phyloP scores from a whole-genome alignment of 345 rosid species.

The Boechera divaricarpa region DNA sequence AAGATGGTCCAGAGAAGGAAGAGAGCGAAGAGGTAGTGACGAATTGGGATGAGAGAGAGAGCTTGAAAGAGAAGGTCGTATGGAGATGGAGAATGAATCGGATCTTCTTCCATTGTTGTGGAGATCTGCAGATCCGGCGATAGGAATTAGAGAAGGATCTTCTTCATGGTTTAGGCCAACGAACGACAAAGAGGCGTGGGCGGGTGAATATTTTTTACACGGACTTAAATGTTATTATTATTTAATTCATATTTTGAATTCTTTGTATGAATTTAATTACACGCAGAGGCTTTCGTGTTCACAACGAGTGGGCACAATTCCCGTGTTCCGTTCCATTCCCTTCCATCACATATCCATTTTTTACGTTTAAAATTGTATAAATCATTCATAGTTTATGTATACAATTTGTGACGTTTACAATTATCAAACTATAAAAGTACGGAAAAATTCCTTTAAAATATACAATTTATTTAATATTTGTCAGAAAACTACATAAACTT shows the following conservation, averaged over 20 bases:
- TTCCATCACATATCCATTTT: too few relatives aligned
- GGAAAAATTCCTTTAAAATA: too few relatives aligned
- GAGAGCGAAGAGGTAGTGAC: conserved; percentile 55
- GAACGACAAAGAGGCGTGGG: neutral
- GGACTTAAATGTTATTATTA: neutral
- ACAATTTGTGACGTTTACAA: too few relatives aligned
- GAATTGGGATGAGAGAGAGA: conserved; percentile 57
- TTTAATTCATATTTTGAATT: neutral
- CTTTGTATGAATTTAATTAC: neutral
- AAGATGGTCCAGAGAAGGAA: conserved; percentile 35
- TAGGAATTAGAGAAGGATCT: neutral
- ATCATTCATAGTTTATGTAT: too few relatives aligned
- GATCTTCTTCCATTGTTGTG: conserved; percentile 25
- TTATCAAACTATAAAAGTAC: too few relatives aligned
- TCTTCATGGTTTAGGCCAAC: neutral
- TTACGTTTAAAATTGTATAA: too few relatives aligned
- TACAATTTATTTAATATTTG: too few relatives aligned
- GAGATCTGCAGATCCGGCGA: neutral
- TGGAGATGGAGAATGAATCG: conserved; percentile 42
- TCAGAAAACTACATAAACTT: too few relatives aligned
- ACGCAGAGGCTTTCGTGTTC: neutral
- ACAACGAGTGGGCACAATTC: neutral
- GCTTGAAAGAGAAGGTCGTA: conserved; percentile 56
- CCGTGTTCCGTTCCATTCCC: neutral
- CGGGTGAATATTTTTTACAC: neutral